These are phyloP conservation scores for Coniochaeta sp. DNA, from an alignment of 2,329 filamentous ascomycete genomes.

Conservation along the genomic window DNA sequence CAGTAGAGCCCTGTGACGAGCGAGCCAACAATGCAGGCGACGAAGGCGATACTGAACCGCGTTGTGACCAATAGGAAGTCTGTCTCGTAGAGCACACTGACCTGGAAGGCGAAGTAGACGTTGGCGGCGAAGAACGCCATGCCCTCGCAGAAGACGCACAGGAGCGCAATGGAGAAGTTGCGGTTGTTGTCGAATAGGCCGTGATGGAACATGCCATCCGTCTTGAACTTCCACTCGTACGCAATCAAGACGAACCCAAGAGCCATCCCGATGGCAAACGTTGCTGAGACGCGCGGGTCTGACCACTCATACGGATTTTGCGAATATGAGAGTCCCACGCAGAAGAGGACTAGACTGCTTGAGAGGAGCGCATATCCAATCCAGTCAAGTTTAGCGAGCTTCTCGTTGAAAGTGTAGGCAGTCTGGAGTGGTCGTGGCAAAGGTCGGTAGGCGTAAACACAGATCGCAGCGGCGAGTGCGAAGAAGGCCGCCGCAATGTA, in stretches of 20 bases:
- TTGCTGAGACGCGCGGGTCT: slow-evolving; percentile 24
- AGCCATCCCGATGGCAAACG: slow-evolving; percentile 25
- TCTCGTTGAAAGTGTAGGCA: slow-evolving; percentile 18
- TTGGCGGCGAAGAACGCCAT: slow-evolving; percentile 32
- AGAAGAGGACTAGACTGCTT: slow-evolving; percentile 27
- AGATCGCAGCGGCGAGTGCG: slow-evolving; percentile 17
- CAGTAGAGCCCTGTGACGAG: slow-evolving; percentile 23
- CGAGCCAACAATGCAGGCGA: slow-evolving; percentile 20
- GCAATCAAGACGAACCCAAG: slow-evolving; percentile 17
- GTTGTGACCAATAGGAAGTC: slow-evolving; percentile 23
- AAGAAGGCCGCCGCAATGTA: slow-evolving; percentile 24
- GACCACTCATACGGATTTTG: slow-evolving; percentile 30
- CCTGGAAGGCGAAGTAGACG: slow-evolving; percentile 32
- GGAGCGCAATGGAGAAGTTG: slow-evolving; percentile 26
- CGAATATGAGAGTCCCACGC: slow-evolving; percentile 28
- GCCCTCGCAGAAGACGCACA: slow-evolving; percentile 28
- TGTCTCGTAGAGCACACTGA: slow-evolving; percentile 25
- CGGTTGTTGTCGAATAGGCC: slow-evolving; percentile 24
- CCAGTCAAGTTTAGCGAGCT: slow-evolving; percentile 29
- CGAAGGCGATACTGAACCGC: slow-evolving; percentile 25
- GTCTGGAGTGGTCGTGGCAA: slow-evolving; percentile 18
- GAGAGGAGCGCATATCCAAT: slow-evolving; percentile 26
- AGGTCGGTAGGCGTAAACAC: slow-evolving; percentile 24
- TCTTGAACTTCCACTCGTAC: slow-evolving; percentile 26
- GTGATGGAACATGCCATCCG: slow-evolving; percentile 33